phyloP scores from a whole-genome alignment of 805 yeast genomes.

The Kluyveromyces dobzhanskii region DNA sequence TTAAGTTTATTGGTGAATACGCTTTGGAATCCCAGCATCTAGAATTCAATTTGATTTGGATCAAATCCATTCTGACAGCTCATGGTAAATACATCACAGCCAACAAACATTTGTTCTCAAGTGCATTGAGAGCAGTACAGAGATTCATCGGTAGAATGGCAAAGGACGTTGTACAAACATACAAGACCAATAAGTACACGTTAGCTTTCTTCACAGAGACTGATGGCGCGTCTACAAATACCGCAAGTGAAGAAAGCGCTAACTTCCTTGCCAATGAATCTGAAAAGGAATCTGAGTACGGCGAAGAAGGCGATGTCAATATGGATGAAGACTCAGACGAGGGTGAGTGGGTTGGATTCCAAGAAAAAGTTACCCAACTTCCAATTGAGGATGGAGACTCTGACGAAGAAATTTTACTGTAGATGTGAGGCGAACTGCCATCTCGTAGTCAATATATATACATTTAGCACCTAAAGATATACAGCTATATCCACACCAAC shows the following conservation, averaged over 20 bases:
- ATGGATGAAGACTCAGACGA: conserved; percentile 31
- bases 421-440: too few relatives aligned
- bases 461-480: too few relatives aligned
- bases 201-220: conserved; percentile 42
- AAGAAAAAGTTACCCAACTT: conserved; percentile 19
- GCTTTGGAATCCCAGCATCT: conserved; percentile 69
- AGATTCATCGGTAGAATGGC: conserved; percentile 67
- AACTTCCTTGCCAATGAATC: conserved; percentile 31
- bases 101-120: conserved; percentile 54
- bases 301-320: conserved; percentile 27
- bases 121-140: conserved; percentile 60
- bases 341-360: conserved; percentile 30
- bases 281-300: conserved; percentile 21
- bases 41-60: conserved; percentile 80
- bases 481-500: too few relatives aligned
- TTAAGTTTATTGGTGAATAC: conserved; percentile 61
- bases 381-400: conserved; percentile 15
- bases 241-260: conserved; percentile 24
- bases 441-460: too few relatives aligned
- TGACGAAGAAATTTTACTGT: conserved; percentile 15
- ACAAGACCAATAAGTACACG: conserved; percentile 46
- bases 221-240: conserved; percentile 19
- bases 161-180: conserved; percentile 56
- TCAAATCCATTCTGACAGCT: conserved; percentile 51
- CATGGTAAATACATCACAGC: conserved; percentile 72